Percentiles rank a stretch among this genome's conserved stretches.
Evolutionary conservation across 176 grass and related monocot genomes (phyloP).

Genomic region (Triticum turgidum): DNA sequence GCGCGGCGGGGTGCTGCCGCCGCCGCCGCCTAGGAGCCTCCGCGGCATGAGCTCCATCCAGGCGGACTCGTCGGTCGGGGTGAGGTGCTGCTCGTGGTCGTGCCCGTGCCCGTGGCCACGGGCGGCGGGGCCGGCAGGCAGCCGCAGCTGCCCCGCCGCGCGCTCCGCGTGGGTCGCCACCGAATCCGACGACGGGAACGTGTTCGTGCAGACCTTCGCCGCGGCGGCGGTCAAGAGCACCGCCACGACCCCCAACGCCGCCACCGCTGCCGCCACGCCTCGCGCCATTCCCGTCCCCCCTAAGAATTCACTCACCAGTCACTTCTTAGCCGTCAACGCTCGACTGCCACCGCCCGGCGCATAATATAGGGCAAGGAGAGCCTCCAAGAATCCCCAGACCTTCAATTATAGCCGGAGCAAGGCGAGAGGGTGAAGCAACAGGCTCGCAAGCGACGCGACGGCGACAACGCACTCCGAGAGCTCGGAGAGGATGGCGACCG

Average conservation of each 20-base stretch:
- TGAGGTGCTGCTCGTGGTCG: slow-evolving; percentile 47
- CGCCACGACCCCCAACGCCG: not conserved
- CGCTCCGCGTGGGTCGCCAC: slow-evolving; percentile 49
- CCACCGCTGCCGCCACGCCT: not conserved
- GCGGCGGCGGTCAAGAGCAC: not conserved
- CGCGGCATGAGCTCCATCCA: slow-evolving; percentile 70
- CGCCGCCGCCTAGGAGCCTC: slow-evolving; percentile 14
- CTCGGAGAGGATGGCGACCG: not conserved
- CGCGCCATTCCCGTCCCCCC: slow-evolving; percentile 20
- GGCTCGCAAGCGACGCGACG: slow-evolving; percentile 1
- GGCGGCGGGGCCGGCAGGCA: not conserved
- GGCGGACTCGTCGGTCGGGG: slow-evolving; percentile 58
- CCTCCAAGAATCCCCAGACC: not conserved
- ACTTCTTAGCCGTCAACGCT: not conserved
- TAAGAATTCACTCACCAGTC: not conserved
- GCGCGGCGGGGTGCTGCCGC: not conserved
- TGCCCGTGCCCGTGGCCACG: not conserved
- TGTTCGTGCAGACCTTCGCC: slow-evolving; percentile 62
- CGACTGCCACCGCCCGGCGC: not conserved
- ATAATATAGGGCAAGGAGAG: not conserved
- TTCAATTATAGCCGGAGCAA: not conserved
- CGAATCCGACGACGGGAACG: slow-evolving; percentile 29
- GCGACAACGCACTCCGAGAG: not conserved
- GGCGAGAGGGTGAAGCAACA: not conserved
- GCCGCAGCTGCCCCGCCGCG: slow-evolving; percentile 34